Evolutionary conservation across 495 filamentous ascomycete species (phyloP).

Genomic region (Daldinia concentrica): DNA sequence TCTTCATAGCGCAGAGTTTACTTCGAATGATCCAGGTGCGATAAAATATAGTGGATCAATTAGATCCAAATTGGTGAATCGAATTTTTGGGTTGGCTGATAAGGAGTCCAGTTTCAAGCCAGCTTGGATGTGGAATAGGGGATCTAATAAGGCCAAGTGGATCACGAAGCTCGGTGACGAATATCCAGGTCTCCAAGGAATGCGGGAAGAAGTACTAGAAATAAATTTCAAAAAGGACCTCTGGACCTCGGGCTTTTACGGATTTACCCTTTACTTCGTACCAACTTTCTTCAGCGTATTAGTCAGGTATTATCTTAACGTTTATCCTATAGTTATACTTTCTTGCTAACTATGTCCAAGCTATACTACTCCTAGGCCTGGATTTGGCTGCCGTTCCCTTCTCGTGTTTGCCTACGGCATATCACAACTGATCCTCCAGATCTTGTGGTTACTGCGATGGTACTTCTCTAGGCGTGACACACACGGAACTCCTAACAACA

Average conservation of each 20-base stretch:
- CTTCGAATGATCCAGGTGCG: neutral
- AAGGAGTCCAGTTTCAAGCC: slow-evolving; percentile 23
- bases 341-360: neutral
- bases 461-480: neutral
- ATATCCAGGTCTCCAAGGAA: neutral
- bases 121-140: slow-evolving; percentile 36
- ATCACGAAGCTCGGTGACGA: slow-evolving; percentile 16
- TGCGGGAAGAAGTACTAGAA: neutral
- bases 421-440: slow-evolving; percentile 12
- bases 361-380: slow-evolving; percentile 2
- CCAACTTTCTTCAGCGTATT: neutral
- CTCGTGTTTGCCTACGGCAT: slow-evolving; percentile 3
- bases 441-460: slow-evolving; percentile 9
- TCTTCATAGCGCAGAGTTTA: neutral
- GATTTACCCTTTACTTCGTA: neutral
- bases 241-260: neutral
- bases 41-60: neutral
- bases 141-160: slow-evolving; percentile 27
- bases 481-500: too few relatives aligned
- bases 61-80: neutral
- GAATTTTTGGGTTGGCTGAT: neutral
- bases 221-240: neutral
- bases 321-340: neutral
- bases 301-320: neutral
- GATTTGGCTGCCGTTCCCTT: slow-evolving; percentile 21